phyloP scores from a whole-genome alignment of 352 stramenopile genomes.

The Elongisporangium prolatum region DNA sequence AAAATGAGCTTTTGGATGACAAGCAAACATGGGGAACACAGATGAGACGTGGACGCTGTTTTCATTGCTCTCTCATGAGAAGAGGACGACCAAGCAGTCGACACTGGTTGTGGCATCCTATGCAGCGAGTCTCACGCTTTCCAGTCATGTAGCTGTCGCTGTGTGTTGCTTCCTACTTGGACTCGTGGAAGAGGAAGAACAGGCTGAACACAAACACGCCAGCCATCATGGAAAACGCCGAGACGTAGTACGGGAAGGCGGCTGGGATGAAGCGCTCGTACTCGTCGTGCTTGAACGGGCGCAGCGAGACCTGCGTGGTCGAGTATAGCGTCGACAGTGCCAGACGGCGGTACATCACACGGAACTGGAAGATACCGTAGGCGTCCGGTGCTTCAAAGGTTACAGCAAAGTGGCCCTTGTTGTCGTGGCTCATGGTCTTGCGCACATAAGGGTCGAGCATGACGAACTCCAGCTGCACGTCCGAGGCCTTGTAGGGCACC shows the following conservation, averaged over 20 bases:
- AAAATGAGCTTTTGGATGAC: neutral
- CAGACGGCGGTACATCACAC: constrained; percentile 87
- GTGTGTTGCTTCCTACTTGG: constrained; percentile 31
- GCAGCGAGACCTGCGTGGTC: constrained; percentile 89
- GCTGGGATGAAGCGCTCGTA: constrained; percentile 93
- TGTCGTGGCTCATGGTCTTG: constrained; percentile 77
- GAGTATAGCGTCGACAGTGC: constrained; percentile 85
- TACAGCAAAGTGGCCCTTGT: constrained; percentile 69
- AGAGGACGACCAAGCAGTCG: neutral
- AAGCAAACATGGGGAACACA: neutral
- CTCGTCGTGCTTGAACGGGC: constrained; percentile 94
- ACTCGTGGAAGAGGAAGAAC: constrained; percentile 87
- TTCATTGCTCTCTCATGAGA: neutral
- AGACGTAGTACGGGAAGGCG: constrained; percentile 92
- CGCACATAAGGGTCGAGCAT: constrained; percentile 93
- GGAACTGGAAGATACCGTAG: constrained; percentile 95
- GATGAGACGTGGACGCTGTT: neutral
- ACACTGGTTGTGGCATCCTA: neutral
- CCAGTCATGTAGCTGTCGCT: neutral
- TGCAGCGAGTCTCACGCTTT: neutral
- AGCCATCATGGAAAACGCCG: constrained; percentile 88
- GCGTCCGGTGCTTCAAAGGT: constrained; percentile 88
- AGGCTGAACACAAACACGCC: constrained; percentile 89
- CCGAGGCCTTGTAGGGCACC: constrained; percentile 69
- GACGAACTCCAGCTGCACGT: constrained; percentile 93